A percentile compares a stretch with the other conserved stretches of the same genome.
Conservation (phyloP, 306 rosid species). For the Trichosanthes truncata region DNA sequence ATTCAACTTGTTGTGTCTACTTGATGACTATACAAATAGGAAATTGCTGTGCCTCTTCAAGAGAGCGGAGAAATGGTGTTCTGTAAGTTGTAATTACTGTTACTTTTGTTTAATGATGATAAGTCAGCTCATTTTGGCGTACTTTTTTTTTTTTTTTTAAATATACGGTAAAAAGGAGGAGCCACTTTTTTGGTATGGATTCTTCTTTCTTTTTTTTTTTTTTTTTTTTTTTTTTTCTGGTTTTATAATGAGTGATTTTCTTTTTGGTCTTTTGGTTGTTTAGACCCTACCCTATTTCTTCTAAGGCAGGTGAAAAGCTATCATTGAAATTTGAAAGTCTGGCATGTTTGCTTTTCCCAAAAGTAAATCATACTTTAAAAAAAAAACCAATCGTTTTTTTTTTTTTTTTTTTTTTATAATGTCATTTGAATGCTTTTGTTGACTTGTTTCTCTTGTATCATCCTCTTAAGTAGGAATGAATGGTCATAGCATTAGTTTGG, state of each 20-base stretch:
- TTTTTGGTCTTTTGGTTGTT: not conserved
- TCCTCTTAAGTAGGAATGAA: not conserved
- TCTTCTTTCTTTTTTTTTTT: too few relatives aligned
- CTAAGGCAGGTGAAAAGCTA: not conserved
- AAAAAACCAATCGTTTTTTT: not conserved
- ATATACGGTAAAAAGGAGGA: not conserved
- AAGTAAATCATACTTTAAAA: not conserved
- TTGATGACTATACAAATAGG: not conserved
- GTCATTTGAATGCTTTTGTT: not conserved
- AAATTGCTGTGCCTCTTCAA: not conserved
- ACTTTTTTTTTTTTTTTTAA: not conserved
- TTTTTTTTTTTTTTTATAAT: not conserved
- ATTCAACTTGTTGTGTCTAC: constrained; percentile 1
- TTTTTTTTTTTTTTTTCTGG: not conserved
- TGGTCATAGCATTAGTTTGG: not conserved
- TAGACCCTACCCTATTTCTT: not conserved
- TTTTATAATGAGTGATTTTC: not conserved
- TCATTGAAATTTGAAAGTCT: not conserved
- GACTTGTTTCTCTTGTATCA: not conserved
- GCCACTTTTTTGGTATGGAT: not conserved
- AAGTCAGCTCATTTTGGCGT: not conserved
- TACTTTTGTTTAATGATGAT: not conserved
- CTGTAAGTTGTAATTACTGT: constrained; percentile 5
- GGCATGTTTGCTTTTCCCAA: not conserved
- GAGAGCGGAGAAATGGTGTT: not conserved